Percentiles rank a stretch among this genome's conserved stretches.
Conservation (phyloP, 495 filamentous ascomycete genomes). For the Emericellopsis terricola region DNA sequence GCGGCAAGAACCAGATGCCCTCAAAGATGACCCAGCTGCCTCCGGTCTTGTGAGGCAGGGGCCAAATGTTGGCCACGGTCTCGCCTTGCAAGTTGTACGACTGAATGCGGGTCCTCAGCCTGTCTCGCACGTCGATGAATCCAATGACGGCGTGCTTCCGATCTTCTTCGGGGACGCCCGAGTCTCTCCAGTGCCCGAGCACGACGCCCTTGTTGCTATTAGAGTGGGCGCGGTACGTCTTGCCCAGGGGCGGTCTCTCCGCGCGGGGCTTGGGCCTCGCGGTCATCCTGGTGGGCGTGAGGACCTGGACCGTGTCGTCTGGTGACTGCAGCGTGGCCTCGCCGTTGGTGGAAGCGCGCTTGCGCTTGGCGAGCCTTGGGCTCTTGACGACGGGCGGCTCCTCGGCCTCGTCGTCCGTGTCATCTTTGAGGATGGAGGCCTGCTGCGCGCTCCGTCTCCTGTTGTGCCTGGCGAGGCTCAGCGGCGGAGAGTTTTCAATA, state of each 20-base stretch:
- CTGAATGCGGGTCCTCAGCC: constrained; percentile 32
- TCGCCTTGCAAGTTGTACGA: constrained; percentile 17
- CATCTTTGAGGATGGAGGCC: constrained; percentile 2
- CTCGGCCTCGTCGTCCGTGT: constrained; percentile 13
- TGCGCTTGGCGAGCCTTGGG: no score
- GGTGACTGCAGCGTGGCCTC: constrained; percentile 13
- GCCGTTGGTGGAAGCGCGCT: constrained; percentile 19
- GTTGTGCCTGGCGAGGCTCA: no score
- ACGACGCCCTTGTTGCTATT: constrained; percentile 23
- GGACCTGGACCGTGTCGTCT: neutral
- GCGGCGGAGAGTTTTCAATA: constrained; percentile 1
- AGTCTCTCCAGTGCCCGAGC: constrained; percentile 37
- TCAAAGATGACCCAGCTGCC: constrained; percentile 38
- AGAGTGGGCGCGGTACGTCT: constrained; percentile 7
- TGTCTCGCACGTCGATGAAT: constrained; percentile 34
- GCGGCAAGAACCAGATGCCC: constrained; percentile 28
- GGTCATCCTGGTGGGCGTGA: constrained; percentile 3
- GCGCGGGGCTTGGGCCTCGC: constrained; percentile 10
- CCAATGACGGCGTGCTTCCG: constrained; percentile 32
- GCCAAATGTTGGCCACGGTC: constrained; percentile 17
- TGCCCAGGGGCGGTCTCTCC: no score
- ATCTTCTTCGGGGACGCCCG: constrained; percentile 16
- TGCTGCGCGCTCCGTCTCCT: no score
- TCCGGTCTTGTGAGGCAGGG: constrained; percentile 30
- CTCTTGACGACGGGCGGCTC: constrained; percentile 11